These are phyloP conservation scores for Pseudogymnoascus sp. DNA, from an alignment of 2,329 filamentous ascomycete species.

Conservation along the genomic window DNA sequence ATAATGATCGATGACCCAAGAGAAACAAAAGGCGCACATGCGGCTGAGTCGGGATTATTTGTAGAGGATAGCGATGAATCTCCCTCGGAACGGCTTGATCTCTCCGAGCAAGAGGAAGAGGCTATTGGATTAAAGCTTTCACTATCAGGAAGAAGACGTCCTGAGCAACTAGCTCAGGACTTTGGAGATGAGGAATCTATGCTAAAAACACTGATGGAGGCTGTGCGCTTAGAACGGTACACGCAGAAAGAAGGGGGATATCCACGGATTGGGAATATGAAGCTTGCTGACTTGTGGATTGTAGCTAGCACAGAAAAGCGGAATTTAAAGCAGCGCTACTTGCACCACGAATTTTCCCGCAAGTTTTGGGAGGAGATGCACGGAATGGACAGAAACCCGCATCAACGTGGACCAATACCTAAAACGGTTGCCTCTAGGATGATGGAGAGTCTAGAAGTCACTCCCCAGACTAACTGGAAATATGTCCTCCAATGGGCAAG, in stretches of 20 bases:
- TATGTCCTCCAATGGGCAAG: constrained; percentile 11
- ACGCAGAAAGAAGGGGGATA: constrained; percentile 5
- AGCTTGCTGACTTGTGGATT: constrained; percentile 13
- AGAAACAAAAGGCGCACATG: too few species aligned
- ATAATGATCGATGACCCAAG: too few species aligned
- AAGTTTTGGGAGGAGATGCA: constrained; percentile 14
- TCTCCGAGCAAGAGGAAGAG: too few species aligned
- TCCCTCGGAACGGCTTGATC: too few species aligned
- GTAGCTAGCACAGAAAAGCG: constrained; percentile 15
- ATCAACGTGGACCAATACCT: constrained; percentile 11
- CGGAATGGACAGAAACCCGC: constrained; percentile 8
- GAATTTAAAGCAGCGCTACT: constrained; percentile 13
- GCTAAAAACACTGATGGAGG: constrained; percentile 12
- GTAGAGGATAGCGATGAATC: neutral
- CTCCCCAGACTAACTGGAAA: constrained; percentile 10
- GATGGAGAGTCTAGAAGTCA: constrained; percentile 13
- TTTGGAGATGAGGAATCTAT: constrained; percentile 13
- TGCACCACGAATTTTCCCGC: constrained; percentile 16
- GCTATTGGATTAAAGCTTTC: too few species aligned
- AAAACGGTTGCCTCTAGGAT: constrained; percentile 9
- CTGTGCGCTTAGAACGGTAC: constrained; percentile 12
- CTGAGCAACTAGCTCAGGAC: constrained; percentile 9
- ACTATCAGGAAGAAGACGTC: neutral
- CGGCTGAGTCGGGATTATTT: neutral
- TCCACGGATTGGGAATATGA: neutral